Conservation (phyloP, 257 asterid species). For the Echites panduratus region DNA sequence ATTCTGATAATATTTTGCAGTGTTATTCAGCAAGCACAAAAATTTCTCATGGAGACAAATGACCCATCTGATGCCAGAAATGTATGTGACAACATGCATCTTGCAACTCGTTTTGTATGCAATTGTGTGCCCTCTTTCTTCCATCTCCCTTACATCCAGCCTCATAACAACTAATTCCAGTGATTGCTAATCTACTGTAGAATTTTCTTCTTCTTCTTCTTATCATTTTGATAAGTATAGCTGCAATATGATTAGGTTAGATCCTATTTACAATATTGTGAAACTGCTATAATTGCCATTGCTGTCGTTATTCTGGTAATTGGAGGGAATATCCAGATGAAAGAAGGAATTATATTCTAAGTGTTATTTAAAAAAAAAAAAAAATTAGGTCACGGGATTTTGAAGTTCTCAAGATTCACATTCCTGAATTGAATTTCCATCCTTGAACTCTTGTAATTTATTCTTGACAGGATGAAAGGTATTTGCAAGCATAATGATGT, state of each 20-base stretch:
- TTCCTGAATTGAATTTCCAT: background rate
- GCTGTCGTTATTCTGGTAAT: background rate
- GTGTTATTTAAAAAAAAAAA: too few species aligned
- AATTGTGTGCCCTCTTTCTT: conserved; percentile 5
- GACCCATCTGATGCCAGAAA: conserved; percentile 67
- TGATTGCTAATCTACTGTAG: background rate
- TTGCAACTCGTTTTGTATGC: conserved; percentile 10
- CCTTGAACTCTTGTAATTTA: background rate
- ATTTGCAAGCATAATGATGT: background rate
- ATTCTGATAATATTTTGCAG: conserved; percentile 44
- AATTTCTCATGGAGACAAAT: conserved; percentile 70
- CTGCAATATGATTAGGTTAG: background rate
- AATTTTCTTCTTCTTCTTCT: background rate
- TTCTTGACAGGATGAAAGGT: background rate
- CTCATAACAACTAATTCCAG: background rate
- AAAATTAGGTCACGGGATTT: background rate
- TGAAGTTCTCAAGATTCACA: background rate
- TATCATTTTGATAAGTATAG: background rate
- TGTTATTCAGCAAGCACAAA: conserved; percentile 79
- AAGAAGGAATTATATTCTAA: background rate
- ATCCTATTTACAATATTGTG: background rate
- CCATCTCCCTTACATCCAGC: background rate
- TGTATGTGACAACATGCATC: conserved; percentile 40
- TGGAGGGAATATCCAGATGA: background rate
- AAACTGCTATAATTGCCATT: background rate